These are phyloP conservation scores for Metarhizium robertsii DNA, from an alignment of 2,329 filamentous ascomycete genomes.

Conservation along the genomic window DNA sequence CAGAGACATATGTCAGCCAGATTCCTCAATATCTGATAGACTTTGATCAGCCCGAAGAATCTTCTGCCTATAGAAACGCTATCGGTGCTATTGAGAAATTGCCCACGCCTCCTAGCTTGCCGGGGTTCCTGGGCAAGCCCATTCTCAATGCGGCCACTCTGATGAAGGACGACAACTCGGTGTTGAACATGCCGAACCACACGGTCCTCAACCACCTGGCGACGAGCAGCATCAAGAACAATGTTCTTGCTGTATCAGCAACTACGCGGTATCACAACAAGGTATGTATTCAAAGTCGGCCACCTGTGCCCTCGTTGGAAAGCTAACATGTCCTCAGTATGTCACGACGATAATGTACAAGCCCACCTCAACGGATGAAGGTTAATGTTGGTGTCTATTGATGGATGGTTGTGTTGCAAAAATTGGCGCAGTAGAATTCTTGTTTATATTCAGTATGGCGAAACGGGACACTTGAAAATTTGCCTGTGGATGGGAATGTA, in stretches of 20 bases:
- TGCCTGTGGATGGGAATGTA: background rate
- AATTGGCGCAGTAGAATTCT: background rate
- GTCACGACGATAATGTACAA: slow-evolving; percentile 98
- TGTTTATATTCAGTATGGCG: background rate
- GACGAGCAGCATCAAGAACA: slow-evolving; percentile 96
- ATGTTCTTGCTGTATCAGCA: slow-evolving; percentile 86
- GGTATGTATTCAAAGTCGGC: slow-evolving; percentile 35
- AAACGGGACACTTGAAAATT: background rate
- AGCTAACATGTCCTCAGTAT: slow-evolving; percentile 49
- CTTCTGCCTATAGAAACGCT: slow-evolving; percentile 63
- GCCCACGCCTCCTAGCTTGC: slow-evolving; percentile 75
- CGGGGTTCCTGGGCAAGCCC: slow-evolving; percentile 86
- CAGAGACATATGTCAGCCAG: slow-evolving; percentile 56
- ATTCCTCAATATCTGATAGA: slow-evolving; percentile 83
- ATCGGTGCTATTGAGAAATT: slow-evolving; percentile 66
- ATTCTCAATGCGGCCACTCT: slow-evolving; percentile 86
- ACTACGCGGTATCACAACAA: slow-evolving; percentile 98
- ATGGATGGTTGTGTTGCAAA: background rate
- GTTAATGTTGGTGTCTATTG: slow-evolving; percentile 9
- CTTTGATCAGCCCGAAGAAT: slow-evolving; percentile 77
- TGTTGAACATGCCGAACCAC: slow-evolving; percentile 93
- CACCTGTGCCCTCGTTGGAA: background rate
- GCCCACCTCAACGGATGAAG: slow-evolving; percentile 56
- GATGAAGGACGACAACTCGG: slow-evolving; percentile 97
- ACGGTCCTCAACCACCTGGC: slow-evolving; percentile 94